Evolutionary conservation across 371 early-diverging fungal genomes (phyloP).

Genomic region (Mortierella sp.): DNA sequence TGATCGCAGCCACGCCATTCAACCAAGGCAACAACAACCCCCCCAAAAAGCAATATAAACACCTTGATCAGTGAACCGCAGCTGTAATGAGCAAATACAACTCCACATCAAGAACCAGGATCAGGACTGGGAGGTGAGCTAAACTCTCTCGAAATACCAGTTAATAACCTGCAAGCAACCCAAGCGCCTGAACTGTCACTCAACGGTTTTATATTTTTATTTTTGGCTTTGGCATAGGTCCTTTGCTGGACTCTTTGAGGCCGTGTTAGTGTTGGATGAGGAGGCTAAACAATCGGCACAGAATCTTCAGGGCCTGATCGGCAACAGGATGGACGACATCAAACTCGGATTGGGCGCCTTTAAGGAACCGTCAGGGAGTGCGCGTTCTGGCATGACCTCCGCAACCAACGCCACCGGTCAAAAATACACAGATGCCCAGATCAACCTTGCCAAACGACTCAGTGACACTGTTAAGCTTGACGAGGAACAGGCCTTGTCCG

Average conservation of each 20-base stretch:
- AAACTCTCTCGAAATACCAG: not conserved
- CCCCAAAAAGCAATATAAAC: not conserved
- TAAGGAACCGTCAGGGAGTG: conserved; percentile 36
- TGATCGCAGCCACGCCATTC: not conserved
- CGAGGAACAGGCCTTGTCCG: conserved; percentile 43
- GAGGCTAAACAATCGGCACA: not conserved
- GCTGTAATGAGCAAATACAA: conserved; percentile 1
- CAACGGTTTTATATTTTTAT: not conserved
- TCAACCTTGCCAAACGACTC: conserved; percentile 51
- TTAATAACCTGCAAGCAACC: not conserved
- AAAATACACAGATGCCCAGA: conserved; percentile 40
- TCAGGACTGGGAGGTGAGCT: not conserved
- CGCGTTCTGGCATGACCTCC: conserved; percentile 41
- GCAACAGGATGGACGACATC: conserved; percentile 21
- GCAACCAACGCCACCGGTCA: conserved; percentile 27
- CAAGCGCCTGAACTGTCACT: not conserved
- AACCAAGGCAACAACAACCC: not conserved
- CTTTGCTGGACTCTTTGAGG: conserved; percentile 24
- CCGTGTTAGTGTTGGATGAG: conserved; percentile 18
- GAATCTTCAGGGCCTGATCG: conserved; percentile 21
- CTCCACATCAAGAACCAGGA: conserved; percentile 2
- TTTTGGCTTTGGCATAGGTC: conserved; percentile 16
- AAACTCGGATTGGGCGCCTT: conserved; percentile 44
- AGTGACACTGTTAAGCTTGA: conserved; percentile 49
- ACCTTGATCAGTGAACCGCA: conserved; percentile 1